Evolutionary conservation across 2,329 filamentous ascomycete species (phyloP).

Genomic region (Penicillium aurantiogriseum): DNA sequence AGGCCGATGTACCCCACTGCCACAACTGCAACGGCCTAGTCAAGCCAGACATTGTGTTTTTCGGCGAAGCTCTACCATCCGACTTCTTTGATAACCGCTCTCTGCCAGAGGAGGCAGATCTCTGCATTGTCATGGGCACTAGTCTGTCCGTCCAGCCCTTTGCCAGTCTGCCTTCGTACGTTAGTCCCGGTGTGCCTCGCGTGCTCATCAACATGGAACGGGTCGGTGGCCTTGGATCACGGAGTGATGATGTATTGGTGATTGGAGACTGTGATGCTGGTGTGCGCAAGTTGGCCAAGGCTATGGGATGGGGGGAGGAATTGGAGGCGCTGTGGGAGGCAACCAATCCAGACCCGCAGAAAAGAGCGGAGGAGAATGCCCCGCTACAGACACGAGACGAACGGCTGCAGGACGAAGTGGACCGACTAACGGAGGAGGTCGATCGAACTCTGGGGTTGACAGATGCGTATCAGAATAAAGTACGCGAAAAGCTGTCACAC

Average conservation of each 20-base stretch:
- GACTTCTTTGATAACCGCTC: slow-evolving; percentile 61
- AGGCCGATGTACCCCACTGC: slow-evolving; percentile 70
- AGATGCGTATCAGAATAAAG: slow-evolving; percentile 45
- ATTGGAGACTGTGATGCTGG: slow-evolving; percentile 82
- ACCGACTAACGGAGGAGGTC: slow-evolving; percentile 58
- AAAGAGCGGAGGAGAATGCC: slow-evolving; percentile 42
- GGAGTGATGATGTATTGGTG: slow-evolving; percentile 79
- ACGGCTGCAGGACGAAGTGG: slow-evolving; percentile 56
- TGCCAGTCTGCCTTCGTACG: slow-evolving; percentile 70
- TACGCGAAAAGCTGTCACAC: slow-evolving; percentile 32
- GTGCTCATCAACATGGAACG: slow-evolving; percentile 83
- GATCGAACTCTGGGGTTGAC: slow-evolving; percentile 55
- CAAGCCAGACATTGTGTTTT: slow-evolving; percentile 95
- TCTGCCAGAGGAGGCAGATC: slow-evolving; percentile 63
- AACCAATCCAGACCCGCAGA: slow-evolving; percentile 62
- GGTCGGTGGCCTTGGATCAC: slow-evolving; percentile 74
- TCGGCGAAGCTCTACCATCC: slow-evolving; percentile 70
- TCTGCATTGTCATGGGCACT: slow-evolving; percentile 84
- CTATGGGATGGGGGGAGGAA: slow-evolving; percentile 82
- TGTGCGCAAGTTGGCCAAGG: slow-evolving; percentile 72
- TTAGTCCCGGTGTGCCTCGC: slow-evolving; percentile 63
- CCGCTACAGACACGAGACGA: slow-evolving; percentile 54
- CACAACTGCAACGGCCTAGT: slow-evolving; percentile 71
- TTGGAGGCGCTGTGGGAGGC: slow-evolving; percentile 72
- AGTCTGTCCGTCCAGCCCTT: slow-evolving; percentile 88